Conservation (phyloP, 495 filamentous ascomycete genomes). For the Talaromyces stipitatus region DNA sequence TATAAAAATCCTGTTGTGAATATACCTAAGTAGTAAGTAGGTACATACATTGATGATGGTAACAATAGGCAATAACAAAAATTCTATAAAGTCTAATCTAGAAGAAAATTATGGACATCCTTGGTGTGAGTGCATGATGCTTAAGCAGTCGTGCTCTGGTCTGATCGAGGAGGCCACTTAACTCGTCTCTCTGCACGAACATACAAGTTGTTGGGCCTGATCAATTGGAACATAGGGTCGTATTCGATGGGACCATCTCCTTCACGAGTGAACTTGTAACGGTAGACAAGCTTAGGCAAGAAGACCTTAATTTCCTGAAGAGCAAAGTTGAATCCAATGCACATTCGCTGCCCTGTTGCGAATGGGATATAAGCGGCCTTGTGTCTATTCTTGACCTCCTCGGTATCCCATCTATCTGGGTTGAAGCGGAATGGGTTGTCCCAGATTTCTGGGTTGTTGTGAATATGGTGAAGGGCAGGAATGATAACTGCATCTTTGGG, state of each 20-base stretch:
- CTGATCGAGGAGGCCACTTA: slow-evolving; percentile 29
- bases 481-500: slow-evolving; percentile 43
- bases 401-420: slow-evolving; percentile 47
- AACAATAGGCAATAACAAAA: too few relatives aligned
- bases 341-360: slow-evolving; percentile 39
- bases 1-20: too few relatives aligned
- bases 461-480: slow-evolving; percentile 40
- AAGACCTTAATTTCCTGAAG: slow-evolving; percentile 46
- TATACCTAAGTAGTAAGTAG: too few relatives aligned
- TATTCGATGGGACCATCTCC: slow-evolving; percentile 40
- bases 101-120: too few relatives aligned
- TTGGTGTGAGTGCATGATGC: too few relatives aligned
- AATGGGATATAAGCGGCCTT: slow-evolving; percentile 45
- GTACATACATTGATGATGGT: too few relatives aligned
- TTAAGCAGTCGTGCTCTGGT: too few relatives aligned
- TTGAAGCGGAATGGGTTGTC: slow-evolving; percentile 44
- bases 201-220: slow-evolving; percentile 49
- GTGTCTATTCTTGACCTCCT: slow-evolving; percentile 36
- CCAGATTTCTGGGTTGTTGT: slow-evolving; percentile 46
- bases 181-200: slow-evolving; percentile 37
- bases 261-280: slow-evolving; percentile 41
- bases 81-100: too few relatives aligned
- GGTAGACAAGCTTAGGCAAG: slow-evolving; percentile 42
- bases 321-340: slow-evolving; percentile 54
- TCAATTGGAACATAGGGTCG: slow-evolving; percentile 49